Conservation (phyloP, 371 early-diverging fungal genomes). For the Apophysomyces trapeziformis region DNA sequence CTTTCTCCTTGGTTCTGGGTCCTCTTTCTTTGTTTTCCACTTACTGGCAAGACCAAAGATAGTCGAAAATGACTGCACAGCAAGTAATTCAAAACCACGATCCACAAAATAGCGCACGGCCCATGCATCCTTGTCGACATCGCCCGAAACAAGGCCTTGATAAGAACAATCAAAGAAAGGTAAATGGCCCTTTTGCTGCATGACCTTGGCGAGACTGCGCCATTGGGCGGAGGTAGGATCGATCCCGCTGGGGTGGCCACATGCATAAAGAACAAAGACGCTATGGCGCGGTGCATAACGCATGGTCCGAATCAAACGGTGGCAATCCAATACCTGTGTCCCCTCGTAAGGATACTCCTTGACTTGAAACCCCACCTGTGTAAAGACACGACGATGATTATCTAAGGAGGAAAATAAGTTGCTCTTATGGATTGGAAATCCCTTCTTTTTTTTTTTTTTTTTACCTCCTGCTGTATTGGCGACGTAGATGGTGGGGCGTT, state of each 20-base stretch:
- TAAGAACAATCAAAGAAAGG: conserved; percentile 92
- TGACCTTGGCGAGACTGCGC: conserved; percentile 77
- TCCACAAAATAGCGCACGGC: conserved; percentile 81
- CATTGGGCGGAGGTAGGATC: conserved; percentile 86
- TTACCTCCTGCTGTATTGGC: neutral
- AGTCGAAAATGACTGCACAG: conserved; percentile 86
- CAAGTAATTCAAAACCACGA: conserved; percentile 77
- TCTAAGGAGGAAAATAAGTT: conserved; percentile 85
- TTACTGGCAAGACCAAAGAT: conserved; percentile 86
- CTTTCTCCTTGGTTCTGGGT: too few species aligned
- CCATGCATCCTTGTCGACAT: conserved; percentile 78
- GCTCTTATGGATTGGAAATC: too few species aligned
- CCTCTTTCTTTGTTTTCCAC: neutral
- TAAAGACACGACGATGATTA: conserved; percentile 83
- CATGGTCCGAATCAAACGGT: conserved; percentile 64
- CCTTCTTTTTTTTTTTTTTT: conserved; percentile 42
- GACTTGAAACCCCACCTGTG: conserved; percentile 73
- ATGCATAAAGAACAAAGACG: conserved; percentile 83
- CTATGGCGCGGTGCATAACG: conserved; percentile 71
- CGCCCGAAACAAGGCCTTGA: conserved; percentile 90
- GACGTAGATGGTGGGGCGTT: neutral
- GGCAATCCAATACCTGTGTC: conserved; percentile 71
- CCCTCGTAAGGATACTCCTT: conserved; percentile 82
- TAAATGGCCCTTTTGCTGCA: conserved; percentile 66
- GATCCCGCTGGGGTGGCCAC: conserved; percentile 92